Evolutionary conservation across 805 yeast genomes (phyloP).

Genomic region (Kazachstania psychrophila): DNA sequence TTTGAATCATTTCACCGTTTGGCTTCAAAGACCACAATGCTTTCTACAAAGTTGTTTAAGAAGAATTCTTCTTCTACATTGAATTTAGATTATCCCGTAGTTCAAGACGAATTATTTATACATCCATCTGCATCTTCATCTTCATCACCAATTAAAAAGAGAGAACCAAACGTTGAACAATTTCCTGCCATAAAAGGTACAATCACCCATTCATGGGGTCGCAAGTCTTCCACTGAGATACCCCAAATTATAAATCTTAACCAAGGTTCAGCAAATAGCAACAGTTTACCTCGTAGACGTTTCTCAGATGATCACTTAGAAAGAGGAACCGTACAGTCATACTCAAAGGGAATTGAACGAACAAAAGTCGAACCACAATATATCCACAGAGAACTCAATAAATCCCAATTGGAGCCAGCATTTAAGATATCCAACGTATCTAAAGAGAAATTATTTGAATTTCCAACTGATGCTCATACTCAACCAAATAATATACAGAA

Average conservation of each 20-base stretch:
- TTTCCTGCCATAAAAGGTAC: conserved; percentile 38
- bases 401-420: background rate
- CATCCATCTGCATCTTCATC: background rate
- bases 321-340: too few species aligned
- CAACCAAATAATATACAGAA: too few species aligned
- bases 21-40: conserved; percentile 24
- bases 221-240: conserved; percentile 5
- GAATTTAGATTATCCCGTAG: background rate
- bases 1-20: conserved; percentile 26
- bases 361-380: too few species aligned
- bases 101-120: too few species aligned
- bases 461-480: too few species aligned
- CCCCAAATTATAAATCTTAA: conserved; percentile 9
- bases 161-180: conserved; percentile 1
- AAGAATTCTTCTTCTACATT: conserved; percentile 14
- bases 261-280: too few species aligned
- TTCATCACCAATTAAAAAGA: conserved; percentile 1
- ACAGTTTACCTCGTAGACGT: too few species aligned
- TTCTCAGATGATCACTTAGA: too few species aligned
- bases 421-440: background rate
- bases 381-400: background rate
- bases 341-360: too few species aligned
- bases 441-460: too few species aligned
- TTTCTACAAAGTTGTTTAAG: conserved; percentile 24
- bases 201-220: conserved; percentile 43